Percentiles rank a stretch among this genome's conserved stretches.
Evolutionary conservation across 1,284 basidiomycete species (phyloP).

Genomic region (Thelephora terrestris): DNA sequence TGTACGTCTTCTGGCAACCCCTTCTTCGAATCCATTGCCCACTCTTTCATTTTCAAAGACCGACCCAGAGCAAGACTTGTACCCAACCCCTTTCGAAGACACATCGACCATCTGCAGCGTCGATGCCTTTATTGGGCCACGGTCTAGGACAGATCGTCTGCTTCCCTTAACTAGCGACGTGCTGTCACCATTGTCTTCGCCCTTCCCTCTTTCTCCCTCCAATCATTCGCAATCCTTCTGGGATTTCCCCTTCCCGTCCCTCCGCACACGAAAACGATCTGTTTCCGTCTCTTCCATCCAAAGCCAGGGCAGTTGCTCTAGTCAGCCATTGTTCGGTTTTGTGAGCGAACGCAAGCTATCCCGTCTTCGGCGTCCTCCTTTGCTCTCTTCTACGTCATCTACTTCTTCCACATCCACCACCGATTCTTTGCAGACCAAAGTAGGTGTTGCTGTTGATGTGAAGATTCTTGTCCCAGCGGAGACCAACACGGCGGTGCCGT

Average conservation of each 20-base stretch:
- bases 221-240: not conserved
- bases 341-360: constrained; percentile 13
- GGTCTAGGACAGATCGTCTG: too few relatives aligned
- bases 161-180: not conserved
- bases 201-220: not conserved
- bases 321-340: not conserved
- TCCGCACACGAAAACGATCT: too few relatives aligned
- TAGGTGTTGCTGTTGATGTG: constrained; percentile 4
- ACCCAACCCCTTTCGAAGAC: not conserved
- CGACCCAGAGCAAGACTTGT: not conserved
- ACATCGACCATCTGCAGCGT: not conserved
- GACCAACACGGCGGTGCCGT: not conserved
- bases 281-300: too few relatives aligned
- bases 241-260: too few relatives aligned
- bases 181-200: not conserved
- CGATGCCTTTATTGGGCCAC: not conserved
- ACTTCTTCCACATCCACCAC: constrained; percentile 19
- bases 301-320: not conserved
- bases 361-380: constrained; percentile 12
- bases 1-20: not conserved
- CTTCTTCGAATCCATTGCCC: not conserved
- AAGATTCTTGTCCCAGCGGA: not conserved
- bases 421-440: constrained; percentile 16
- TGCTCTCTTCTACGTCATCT: constrained; percentile 16
- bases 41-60: not conserved